These are phyloP conservation scores for Skeletonema menzelii DNA, from an alignment of 108 stramenopile genomes.

Conservation along the genomic window DNA sequence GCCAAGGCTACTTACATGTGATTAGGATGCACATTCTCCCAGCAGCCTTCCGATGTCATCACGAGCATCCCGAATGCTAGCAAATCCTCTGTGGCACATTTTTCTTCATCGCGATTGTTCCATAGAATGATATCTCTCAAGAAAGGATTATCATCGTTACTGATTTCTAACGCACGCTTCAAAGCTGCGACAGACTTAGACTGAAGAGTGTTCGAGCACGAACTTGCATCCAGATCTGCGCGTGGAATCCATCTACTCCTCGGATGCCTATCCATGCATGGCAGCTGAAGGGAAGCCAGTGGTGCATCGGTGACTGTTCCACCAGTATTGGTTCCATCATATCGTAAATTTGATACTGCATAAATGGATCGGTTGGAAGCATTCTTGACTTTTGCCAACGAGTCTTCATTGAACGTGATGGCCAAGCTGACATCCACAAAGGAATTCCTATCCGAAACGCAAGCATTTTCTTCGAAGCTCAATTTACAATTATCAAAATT, in stretches of 20 bases:
- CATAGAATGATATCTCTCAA: conserved; percentile 40
- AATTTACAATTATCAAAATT: conserved; percentile 37
- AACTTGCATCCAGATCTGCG: conserved; percentile 17
- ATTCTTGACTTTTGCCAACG: conserved; percentile 22
- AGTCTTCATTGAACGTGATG: conserved; percentile 32
- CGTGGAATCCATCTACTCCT: conserved; percentile 41
- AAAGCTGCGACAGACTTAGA: conserved; percentile 5
- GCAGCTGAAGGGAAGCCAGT: neutral
- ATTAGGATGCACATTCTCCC: conserved; percentile 57
- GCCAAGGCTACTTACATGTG: conserved; percentile 28
- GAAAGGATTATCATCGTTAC: conserved; percentile 39
- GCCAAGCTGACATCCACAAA: conserved; percentile 27
- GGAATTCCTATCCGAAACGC: conserved; percentile 2
- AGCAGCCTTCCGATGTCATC: conserved; percentile 45
- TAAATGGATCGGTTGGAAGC: conserved; percentile 24
- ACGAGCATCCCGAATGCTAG: conserved; percentile 40
- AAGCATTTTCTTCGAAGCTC: conserved; percentile 32
- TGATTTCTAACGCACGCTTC: conserved; percentile 10
- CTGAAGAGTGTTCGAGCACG: conserved; percentile 30
- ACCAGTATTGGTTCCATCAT: conserved; percentile 31
- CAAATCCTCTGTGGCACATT: conserved; percentile 28
- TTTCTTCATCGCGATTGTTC: conserved; percentile 27
- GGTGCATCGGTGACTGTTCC: conserved; percentile 5
- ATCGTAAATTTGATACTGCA: conserved; percentile 31
- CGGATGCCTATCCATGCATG: conserved; percentile 24